A percentile compares a stretch with the other conserved stretches of the same genome.
phyloP scores from a whole-genome alignment of 768 basidiomycete genomes.

The Russula earlei region DNA sequence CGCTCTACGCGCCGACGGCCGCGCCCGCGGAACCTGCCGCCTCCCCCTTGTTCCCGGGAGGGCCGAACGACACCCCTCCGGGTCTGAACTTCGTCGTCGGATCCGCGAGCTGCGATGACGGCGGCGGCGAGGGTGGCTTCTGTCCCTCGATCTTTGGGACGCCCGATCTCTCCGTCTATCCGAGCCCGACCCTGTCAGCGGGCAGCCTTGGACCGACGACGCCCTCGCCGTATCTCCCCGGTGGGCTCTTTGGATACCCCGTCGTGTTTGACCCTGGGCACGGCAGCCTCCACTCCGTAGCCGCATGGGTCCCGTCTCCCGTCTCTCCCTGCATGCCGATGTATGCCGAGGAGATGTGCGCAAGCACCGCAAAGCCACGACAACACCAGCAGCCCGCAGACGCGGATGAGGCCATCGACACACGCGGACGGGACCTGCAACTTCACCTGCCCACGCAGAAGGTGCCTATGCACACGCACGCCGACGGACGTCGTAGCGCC shows the following conservation, averaged over 20 bases:
- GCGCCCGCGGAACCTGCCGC: not conserved
- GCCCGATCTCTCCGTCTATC: slow-evolving; percentile 12
- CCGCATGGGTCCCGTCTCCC: slow-evolving; percentile 2
- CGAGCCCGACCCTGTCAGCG: slow-evolving; percentile 12
- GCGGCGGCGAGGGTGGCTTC: not conserved
- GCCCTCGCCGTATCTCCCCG: slow-evolving; percentile 9
- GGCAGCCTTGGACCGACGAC: slow-evolving; percentile 12
- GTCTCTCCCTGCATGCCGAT: not conserved
- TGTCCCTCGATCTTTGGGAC: slow-evolving; percentile 5
- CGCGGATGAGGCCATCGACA: not conserved
- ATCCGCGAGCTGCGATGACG: not conserved
- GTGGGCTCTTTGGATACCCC: slow-evolving; percentile 14
- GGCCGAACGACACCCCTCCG: slow-evolving; percentile 9
- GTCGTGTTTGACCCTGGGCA: slow-evolving; percentile 9
- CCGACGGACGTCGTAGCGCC: not conserved
- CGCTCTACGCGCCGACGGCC: not conserved
- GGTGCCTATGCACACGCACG: not conserved
- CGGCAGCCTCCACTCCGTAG: not conserved
- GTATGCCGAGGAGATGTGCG: not conserved
- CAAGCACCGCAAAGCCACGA: not conserved
- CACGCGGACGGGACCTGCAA: not conserved
- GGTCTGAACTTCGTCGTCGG: slow-evolving; percentile 1
- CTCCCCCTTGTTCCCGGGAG: not conserved
- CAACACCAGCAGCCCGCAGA: not conserved
- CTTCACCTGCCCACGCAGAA: not conserved